Conservation (phyloP, 805 yeast species). For the Hanseniaspora nectarophila region DNA sequence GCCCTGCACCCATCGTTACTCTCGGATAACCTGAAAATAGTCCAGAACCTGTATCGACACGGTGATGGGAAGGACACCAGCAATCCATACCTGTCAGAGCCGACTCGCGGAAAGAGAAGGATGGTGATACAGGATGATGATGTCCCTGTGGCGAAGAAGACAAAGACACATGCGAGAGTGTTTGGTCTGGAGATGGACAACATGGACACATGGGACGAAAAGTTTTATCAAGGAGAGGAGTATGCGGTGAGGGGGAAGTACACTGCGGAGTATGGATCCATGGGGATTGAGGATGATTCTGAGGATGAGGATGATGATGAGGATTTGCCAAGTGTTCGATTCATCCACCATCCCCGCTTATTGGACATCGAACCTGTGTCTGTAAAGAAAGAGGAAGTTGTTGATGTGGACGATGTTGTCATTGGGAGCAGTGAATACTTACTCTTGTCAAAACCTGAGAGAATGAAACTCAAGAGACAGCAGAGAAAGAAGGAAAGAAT, state of each 20-base stretch:
- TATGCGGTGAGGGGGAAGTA: slow-evolving; percentile 30
- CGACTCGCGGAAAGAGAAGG: slow-evolving; percentile 17
- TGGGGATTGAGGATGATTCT: slow-evolving; percentile 17
- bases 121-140: slow-evolving; percentile 14
- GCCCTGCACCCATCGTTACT: slow-evolving; percentile 25
- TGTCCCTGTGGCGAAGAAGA: slow-evolving; percentile 31
- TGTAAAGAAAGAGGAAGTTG: slow-evolving; percentile 27
- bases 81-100: slow-evolving; percentile 25
- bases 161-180: slow-evolving; percentile 29
- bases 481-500: slow-evolving; percentile 51
- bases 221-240: slow-evolving; percentile 36
- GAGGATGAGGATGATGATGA: slow-evolving; percentile 24
- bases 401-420: slow-evolving; percentile 26
- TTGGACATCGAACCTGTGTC: slow-evolving; percentile 33
- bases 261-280: slow-evolving; percentile 25
- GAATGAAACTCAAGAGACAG: slow-evolving; percentile 59
- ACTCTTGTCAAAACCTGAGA: slow-evolving; percentile 63
- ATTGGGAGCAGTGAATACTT: slow-evolving; percentile 21
- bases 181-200: background rate
- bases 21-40: slow-evolving; percentile 24
- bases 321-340: slow-evolving; percentile 45
- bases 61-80: slow-evolving; percentile 13
- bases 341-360: slow-evolving; percentile 73
- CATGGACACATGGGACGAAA: slow-evolving; percentile 85
- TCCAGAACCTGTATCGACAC: slow-evolving; percentile 19